phyloP scores from a whole-genome alignment of 1,139 yeast genomes.

The Petasospora rhodanensis region DNA sequence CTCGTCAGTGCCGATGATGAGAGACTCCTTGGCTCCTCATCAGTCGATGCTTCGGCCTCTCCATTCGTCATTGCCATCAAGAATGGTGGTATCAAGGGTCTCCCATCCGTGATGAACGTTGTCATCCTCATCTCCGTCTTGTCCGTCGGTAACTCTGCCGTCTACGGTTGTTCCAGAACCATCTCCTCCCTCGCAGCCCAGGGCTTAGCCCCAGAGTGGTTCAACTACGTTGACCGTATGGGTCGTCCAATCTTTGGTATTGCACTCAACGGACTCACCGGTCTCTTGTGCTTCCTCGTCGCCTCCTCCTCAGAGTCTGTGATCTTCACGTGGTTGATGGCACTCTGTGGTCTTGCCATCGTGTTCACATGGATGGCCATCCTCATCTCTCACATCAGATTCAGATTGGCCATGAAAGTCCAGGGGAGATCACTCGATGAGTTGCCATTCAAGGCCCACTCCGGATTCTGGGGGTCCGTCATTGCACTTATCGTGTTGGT shows the following conservation, averaged over 20 bases:
- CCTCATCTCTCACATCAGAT: slow-evolving; percentile 57
- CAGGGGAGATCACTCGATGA: slow-evolving; percentile 56
- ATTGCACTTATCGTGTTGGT: slow-evolving; percentile 44
- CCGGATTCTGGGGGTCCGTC: slow-evolving; percentile 51
- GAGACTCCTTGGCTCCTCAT: slow-evolving; percentile 35
- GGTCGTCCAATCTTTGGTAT: slow-evolving; percentile 68
- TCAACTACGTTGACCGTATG: slow-evolving; percentile 56
- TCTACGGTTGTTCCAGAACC: slow-evolving; percentile 63
- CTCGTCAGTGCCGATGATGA: slow-evolving; percentile 41
- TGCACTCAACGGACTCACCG: slow-evolving; percentile 43
- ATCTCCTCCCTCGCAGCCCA: slow-evolving; percentile 60
- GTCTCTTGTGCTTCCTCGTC: slow-evolving; percentile 55
- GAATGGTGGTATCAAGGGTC: slow-evolving; percentile 48
- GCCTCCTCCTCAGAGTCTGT: slow-evolving; percentile 52
- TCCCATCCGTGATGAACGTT: slow-evolving; percentile 51
- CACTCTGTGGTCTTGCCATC: slow-evolving; percentile 63
- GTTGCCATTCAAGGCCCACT: slow-evolving; percentile 49
- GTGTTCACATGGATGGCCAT: slow-evolving; percentile 67
- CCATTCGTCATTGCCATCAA: slow-evolving; percentile 60
- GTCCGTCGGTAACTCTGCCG: slow-evolving; percentile 68
- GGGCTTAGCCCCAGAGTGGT: slow-evolving; percentile 56
- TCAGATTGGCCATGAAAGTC: slow-evolving; percentile 55
- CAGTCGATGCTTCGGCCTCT: slow-evolving; percentile 50
- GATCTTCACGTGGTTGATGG: slow-evolving; percentile 64
- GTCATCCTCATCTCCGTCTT: slow-evolving; percentile 58